phyloP scores from a whole-genome alignment of 768 basidiomycete species.

The Gyrodon lividus region DNA sequence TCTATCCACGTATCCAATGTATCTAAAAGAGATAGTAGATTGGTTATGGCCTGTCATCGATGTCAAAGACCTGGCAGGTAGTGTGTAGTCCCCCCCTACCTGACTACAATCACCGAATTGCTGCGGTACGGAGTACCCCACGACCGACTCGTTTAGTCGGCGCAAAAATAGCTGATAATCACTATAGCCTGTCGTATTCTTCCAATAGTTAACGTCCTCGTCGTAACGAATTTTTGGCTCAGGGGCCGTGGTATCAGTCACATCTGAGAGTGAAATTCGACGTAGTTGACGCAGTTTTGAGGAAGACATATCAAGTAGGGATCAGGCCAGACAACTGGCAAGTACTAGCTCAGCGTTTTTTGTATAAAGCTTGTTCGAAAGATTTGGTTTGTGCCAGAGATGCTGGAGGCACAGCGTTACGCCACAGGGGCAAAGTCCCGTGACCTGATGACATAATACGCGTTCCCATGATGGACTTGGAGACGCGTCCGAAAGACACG shows the following conservation, averaged over 20 bases:
- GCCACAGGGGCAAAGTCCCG: conserved; percentile 15
- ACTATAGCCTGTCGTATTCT: conserved; percentile 61
- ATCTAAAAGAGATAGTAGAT: conserved; percentile 57
- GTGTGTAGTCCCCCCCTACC: conserved; percentile 13
- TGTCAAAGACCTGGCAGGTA: neutral
- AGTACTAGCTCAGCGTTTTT: too few species aligned
- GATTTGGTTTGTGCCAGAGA: too few species aligned
- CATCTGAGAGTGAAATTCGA: conserved; percentile 26
- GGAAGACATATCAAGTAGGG: conserved; percentile 11
- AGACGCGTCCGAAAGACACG: neutral
- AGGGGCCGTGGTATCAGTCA: conserved; percentile 32
- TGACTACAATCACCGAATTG: conserved; percentile 8
- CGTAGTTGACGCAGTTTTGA: conserved; percentile 29
- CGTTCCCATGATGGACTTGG: conserved; percentile 7
- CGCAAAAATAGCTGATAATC: conserved; percentile 77
- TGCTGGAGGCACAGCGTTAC: neutral
- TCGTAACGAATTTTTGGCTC: conserved; percentile 67
- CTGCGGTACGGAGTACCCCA: conserved; percentile 57
- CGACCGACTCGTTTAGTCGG: conserved; percentile 74
- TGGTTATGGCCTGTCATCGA: conserved; percentile 43
- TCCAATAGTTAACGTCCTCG: conserved; percentile 73
- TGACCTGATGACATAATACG: conserved; percentile 27
- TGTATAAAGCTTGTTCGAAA: too few species aligned
- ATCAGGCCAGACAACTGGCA: neutral
- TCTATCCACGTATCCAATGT: conserved; percentile 73